These are phyloP conservation scores for Citrus inodora DNA, from an alignment of 345 rosid genomes.

Conservation along the genomic window DNA sequence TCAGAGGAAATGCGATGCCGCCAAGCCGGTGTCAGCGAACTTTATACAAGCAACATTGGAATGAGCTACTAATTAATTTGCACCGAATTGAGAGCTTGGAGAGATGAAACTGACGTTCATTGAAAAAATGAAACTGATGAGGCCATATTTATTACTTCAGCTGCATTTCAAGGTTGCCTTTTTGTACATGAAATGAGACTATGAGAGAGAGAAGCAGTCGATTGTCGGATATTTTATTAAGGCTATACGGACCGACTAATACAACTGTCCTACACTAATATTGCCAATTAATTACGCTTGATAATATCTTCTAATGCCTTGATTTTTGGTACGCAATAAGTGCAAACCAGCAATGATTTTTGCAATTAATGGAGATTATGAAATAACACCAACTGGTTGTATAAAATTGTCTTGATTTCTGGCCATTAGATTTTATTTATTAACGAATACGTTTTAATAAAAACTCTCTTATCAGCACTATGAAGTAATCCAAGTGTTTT, in stretches of 20 bases:
- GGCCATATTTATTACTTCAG: neutral
- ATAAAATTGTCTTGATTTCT: neutral
- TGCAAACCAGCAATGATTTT: neutral
- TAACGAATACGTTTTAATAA: too few relatives aligned
- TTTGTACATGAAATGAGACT: neutral
- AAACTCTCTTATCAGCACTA: too few relatives aligned
- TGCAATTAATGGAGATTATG: neutral
- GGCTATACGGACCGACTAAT: neutral
- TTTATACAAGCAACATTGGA: neutral
- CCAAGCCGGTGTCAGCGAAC: neutral
- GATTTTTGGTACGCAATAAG: neutral
- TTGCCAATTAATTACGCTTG: neutral
- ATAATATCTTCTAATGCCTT: neutral
- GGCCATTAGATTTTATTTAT: neutral
- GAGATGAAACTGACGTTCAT: neutral
- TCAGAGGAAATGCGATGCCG: constrained; percentile 11
- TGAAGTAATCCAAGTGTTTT: too few relatives aligned
- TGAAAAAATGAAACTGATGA: too few relatives aligned
- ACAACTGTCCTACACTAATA: neutral
- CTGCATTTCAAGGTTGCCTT: neutral
- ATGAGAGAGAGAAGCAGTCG: constrained; percentile 1
- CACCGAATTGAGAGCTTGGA: neutral
- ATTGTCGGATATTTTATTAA: neutral
- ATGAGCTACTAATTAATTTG: neutral
- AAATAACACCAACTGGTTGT: neutral